These are phyloP conservation scores for Pleurotus tuber-regium DNA, from an alignment of 768 basidiomycete species.

Conservation along the genomic window DNA sequence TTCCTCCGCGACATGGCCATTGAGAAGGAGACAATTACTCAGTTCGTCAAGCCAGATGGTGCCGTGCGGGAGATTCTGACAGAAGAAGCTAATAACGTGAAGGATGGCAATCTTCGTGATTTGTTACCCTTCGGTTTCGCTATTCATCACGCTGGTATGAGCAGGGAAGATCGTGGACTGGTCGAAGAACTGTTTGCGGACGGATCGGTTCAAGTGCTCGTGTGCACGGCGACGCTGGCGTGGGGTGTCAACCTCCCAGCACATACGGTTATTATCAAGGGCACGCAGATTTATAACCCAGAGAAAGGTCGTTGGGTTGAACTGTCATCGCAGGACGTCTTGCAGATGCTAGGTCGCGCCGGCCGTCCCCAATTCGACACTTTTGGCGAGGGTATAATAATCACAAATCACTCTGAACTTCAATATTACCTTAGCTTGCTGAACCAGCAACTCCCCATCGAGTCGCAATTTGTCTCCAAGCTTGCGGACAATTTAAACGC, in stretches of 20 bases:
- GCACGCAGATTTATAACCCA: constrained; percentile 99
- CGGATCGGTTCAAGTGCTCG: constrained; percentile 89
- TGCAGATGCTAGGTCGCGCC: constrained; percentile 98
- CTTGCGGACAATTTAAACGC: constrained; percentile 96
- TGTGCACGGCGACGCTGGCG: constrained; percentile 96
- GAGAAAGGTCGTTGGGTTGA: constrained; percentile 99
- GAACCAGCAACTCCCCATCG: constrained; percentile 98
- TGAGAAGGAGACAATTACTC: constrained; percentile 94
- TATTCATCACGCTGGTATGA: constrained; percentile 98
- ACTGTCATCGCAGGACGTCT: constrained; percentile 90
- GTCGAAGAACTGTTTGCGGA: constrained; percentile 96
- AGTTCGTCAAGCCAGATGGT: constrained; percentile 92
- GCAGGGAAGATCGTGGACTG: constrained; percentile 81
- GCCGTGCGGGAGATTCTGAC: constrained; percentile 89
- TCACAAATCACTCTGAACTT: constrained; percentile 95
- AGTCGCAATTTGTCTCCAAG: constrained; percentile 89
- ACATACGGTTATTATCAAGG: constrained; percentile 98
- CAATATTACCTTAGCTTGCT: constrained; percentile 95
- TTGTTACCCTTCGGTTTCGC: constrained; percentile 95
- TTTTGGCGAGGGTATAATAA: constrained; percentile 96
- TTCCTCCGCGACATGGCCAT: constrained; percentile 94
- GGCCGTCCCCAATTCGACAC: constrained; percentile 98
- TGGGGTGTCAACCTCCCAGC: constrained; percentile 99
- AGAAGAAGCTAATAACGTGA: constrained; percentile 79
- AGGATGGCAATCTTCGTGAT: constrained; percentile 82